Evolutionary conservation across 2,329 filamentous ascomycete genomes (phyloP).

Genomic region (Calonectria montana): DNA sequence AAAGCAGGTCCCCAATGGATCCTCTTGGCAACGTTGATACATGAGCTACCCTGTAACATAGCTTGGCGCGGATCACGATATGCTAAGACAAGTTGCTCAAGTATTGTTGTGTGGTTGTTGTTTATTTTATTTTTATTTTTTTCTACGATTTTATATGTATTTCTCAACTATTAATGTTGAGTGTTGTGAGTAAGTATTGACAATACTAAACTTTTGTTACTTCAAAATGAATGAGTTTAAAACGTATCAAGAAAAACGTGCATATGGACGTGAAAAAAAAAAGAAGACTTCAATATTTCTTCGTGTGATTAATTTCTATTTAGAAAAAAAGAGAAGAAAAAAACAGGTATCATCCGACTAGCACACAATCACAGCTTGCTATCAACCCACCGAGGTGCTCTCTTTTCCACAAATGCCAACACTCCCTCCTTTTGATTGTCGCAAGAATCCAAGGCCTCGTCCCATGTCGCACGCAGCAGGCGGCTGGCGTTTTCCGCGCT

Average conservation of each 20-base stretch:
- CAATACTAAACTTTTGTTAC: too few species aligned
- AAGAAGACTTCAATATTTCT: too few species aligned
- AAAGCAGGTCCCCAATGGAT: background rate
- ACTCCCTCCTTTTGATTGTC: conserved; percentile 80
- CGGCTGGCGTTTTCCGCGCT: conserved; percentile 69
- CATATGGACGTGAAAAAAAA: too few species aligned
- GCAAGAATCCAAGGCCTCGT: conserved; percentile 66
- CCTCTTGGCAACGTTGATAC: background rate
- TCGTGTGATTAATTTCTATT: background rate
- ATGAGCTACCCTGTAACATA: background rate
- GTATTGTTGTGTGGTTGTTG: too few species aligned
- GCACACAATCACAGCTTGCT: conserved; percentile 59
- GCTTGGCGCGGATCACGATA: background rate
- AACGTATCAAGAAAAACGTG: too few species aligned
- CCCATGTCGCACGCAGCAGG: conserved; percentile 62
- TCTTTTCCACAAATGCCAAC: conserved; percentile 78
- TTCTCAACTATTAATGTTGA: background rate
- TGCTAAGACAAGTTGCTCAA: background rate
- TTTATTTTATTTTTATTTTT: background rate
- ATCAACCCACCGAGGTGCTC: conserved; percentile 72
- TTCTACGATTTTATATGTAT: background rate
- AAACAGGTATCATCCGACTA: background rate
- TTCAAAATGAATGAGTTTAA: too few species aligned
- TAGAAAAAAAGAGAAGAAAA: background rate
- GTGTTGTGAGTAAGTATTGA: too few species aligned